A percentile compares a stretch with the other conserved stretches of the same genome.
Conservation (phyloP, 75 land plant genomes). For the Cunninghamia lanceolata region DNA sequence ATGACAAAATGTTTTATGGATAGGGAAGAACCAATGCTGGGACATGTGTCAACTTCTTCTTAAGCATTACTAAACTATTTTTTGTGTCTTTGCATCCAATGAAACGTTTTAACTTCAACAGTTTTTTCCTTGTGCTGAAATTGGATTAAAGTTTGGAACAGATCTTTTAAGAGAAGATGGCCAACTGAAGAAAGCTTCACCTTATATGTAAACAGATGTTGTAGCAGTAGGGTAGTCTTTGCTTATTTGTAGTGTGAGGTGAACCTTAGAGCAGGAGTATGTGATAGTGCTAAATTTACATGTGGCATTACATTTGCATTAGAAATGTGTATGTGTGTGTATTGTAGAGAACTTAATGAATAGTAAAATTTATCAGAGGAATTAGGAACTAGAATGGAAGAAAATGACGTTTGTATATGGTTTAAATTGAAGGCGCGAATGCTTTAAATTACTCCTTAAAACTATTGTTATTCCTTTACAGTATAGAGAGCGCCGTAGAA, state of each 20-base stretch:
- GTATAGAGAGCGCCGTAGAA: conserved; percentile 37
- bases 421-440: neutral
- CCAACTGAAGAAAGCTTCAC: neutral
- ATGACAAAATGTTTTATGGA: neutral
- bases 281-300: neutral
- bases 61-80: neutral
- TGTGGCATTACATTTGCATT: neutral
- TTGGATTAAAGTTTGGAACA: neutral
- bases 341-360: neutral
- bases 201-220: neutral
- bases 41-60: neutral
- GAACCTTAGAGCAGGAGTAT: neutral
- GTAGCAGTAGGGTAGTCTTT: neutral
- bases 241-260: neutral
- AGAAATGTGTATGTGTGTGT: neutral
- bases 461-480: conserved; percentile 8
- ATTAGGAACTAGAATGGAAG: neutral
- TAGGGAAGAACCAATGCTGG: neutral
- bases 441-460: neutral
- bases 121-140: neutral
- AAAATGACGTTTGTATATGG: neutral
- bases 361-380: neutral
- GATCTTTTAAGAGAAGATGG: neutral
- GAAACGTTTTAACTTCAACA: neutral
- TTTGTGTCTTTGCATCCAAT: neutral